These are phyloP conservation scores for Phytopythium ostracodes DNA, from an alignment of 352 stramenopile species.

Conservation along the genomic window DNA sequence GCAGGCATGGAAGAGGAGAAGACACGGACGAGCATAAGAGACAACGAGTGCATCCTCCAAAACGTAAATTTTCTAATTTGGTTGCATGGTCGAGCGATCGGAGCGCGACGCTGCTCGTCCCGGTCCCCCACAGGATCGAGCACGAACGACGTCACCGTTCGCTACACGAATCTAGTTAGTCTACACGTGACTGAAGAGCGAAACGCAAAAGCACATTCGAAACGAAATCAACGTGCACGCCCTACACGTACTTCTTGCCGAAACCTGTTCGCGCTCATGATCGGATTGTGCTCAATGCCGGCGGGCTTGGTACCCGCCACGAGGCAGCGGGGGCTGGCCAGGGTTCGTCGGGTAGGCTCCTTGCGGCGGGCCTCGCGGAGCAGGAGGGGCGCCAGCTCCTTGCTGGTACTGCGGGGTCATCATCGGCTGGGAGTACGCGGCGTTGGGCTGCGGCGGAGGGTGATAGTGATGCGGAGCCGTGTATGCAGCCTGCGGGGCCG, in stretches of 20 bases:
- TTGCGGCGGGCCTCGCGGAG: conserved; percentile 11
- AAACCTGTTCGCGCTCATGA: background rate
- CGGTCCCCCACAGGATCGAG: background rate
- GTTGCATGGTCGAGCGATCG: background rate
- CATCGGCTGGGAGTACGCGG: conserved; percentile 8
- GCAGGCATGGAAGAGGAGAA: too few species aligned
- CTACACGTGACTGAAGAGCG: conserved; percentile 22
- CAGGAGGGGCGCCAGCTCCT: background rate
- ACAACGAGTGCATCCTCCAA: background rate
- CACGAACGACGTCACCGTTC: background rate
- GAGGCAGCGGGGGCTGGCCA: conserved; percentile 28
- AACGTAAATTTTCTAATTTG: conserved; percentile 1
- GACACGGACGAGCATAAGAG: background rate
- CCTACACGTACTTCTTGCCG: background rate
- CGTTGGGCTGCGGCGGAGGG: conserved; percentile 4
- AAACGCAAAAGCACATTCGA: background rate
- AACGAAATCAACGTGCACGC: background rate
- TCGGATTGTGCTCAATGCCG: conserved; percentile 14
- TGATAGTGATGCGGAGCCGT: conserved; percentile 25
- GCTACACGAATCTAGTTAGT: conserved; percentile 16
- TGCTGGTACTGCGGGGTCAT: conserved; percentile 5
- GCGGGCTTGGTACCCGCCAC: conserved; percentile 27
- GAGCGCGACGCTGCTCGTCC: background rate
- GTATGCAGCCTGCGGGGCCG: conserved; percentile 12
- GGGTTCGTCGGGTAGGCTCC: conserved; percentile 18